Evolutionary conservation across 768 basidiomycete species (phyloP), one percentile per base, ranked within the genome.

Genomic region (Paxillus ammoniavirescens): DNA sequence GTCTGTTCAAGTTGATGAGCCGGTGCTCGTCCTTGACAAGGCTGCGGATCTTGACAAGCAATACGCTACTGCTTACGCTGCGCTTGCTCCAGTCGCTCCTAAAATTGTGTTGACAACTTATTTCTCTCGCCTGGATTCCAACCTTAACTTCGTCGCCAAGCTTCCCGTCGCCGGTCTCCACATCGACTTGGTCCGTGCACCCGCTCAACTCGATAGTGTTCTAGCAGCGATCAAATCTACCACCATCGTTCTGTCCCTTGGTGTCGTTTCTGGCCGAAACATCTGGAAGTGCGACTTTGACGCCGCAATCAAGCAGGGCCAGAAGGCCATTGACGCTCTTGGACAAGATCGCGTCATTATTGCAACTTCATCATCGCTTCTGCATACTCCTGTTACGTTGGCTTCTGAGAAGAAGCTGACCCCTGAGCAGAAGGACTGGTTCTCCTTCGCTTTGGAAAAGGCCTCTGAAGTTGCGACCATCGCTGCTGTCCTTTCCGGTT

Each of bases 211-310:
- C 59, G 87, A 90, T 47, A 79, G 79, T 43, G 89, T 93, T 58
- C 57, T 96, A 58, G 80, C 78, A 42, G 93, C 93, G 52, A 70
- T 98, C 72, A 97, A 94, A 80, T 69, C 81, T 57, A 95, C 93
- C 60, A 74, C 73, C 65, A 81, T 93, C 58, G 67, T 87, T 59
- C 82, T 99, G 49, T 98, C 97, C 38, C 86, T 98, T 58, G 97
- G 97, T 74, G 72, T 98, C 57, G 91, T 99, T 59, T 98, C 97
- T 42, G 97, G 97, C 50, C 93, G 97, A 70, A 98, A 98, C 82
- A 92, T 99, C 78, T 99, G 97, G 97, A 99, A 98, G 85, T 88
- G 84, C 58, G 95, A 98, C 75, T 87, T 98, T 64, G 77, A 80
- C 58, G 85, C 83, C 50, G 87, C 92, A 53, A 82, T 94, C 75